phyloP scores from a whole-genome alignment of 2,329 filamentous ascomycete species.

The Colletotrichum eremochloae region DNA sequence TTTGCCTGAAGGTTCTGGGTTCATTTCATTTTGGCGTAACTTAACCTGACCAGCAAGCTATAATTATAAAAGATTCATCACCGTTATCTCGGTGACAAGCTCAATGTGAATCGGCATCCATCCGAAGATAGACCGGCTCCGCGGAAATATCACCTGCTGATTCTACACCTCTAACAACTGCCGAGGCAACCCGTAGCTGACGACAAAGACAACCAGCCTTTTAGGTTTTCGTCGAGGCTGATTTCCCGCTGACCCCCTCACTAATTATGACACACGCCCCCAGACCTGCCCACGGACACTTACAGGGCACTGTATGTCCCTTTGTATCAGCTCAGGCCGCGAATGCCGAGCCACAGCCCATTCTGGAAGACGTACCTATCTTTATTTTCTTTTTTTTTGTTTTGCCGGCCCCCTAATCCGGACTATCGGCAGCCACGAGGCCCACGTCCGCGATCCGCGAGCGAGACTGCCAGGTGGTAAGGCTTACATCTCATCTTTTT shows the following conservation, averaged over 20 bases:
- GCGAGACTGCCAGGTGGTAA: not conserved
- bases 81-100: not conserved
- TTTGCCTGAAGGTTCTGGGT: not conserved
- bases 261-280: not conserved
- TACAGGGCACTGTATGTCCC: not conserved
- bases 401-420: not conserved
- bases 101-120: not conserved
- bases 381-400: too few species aligned
- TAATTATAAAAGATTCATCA: not conserved
- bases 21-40: not conserved
- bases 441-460: not conserved
- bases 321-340: not conserved
- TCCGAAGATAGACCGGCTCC: not conserved
- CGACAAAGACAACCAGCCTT: not conserved
- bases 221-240: not conserved
- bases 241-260: not conserved
- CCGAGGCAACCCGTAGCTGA: not conserved
- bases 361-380: not conserved
- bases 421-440: not conserved
- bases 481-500: not conserved
- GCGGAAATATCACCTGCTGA: not conserved
- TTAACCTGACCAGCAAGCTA: too few species aligned
- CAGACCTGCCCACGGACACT: conserved; percentile 32
- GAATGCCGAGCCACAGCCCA: not conserved
- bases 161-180: too few species aligned